These are phyloP conservation scores for Rhodamnia rubescens DNA, from an alignment of 345 rosid genomes.

Conservation along the genomic window DNA sequence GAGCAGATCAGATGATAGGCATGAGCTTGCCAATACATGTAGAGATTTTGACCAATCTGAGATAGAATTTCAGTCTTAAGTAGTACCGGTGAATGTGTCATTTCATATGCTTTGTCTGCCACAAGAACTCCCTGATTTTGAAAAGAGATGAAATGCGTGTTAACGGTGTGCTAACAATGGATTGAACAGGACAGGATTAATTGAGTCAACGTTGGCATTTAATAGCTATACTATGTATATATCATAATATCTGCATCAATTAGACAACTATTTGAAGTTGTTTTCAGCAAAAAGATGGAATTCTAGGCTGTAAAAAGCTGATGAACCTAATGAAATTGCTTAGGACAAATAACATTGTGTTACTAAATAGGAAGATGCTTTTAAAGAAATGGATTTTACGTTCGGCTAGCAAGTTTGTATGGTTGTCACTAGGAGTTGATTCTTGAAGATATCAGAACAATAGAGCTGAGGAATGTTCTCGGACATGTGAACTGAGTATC, in stretches of 20 bases:
- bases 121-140: neutral
- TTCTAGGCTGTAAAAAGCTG: neutral
- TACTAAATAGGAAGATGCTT: neutral
- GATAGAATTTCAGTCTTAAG: neutral
- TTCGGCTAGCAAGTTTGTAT: neutral
- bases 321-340: neutral
- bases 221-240: neutral
- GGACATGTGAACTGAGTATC: neutral
- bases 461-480: conserved; percentile 8
- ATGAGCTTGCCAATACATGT: neutral
- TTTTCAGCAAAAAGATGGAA: neutral
- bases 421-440: neutral
- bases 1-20: neutral
- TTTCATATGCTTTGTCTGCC: neutral
- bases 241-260: neutral
- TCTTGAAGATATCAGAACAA: neutral
- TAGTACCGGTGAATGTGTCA: neutral
- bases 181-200: neutral
- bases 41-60: neutral
- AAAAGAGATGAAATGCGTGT: neutral
- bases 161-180: neutral
- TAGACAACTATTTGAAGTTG: neutral
- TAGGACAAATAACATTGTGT: neutral
- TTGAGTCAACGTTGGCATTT: neutral
- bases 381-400: neutral